These are phyloP conservation scores for Dendrobium catenatum DNA, from an alignment of 106 monocot genomes.

Conservation along the genomic window DNA sequence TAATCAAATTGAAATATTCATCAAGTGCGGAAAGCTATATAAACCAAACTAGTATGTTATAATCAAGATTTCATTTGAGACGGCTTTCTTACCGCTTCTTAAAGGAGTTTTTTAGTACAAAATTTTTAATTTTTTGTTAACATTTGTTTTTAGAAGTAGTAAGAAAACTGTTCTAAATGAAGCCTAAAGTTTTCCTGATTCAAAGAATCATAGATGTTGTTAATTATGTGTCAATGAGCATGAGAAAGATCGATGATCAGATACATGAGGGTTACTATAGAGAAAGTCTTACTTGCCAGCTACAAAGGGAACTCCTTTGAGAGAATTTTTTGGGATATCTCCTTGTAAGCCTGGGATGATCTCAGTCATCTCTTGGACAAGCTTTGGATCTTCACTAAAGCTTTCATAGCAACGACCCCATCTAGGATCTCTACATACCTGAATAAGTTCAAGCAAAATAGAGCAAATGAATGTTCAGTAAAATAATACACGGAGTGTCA, in stretches of 20 bases:
- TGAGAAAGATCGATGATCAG: too few relatives aligned
- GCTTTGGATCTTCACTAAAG: conserved; percentile 45
- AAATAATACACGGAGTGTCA: not conserved
- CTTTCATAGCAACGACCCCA: conserved; percentile 71
- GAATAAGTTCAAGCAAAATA: not conserved
- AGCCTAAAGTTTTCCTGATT: not conserved
- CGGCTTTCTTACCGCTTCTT: too few relatives aligned
- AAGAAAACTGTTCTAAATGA: too few relatives aligned
- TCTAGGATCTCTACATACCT: conserved; percentile 63
- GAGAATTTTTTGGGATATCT: conserved; percentile 27
- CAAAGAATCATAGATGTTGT: not conserved
- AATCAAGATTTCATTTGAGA: too few relatives aligned
- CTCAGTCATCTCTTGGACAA: conserved; percentile 50
- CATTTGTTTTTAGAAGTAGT: too few relatives aligned
- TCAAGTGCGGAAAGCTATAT: not conserved
- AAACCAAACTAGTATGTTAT: too few relatives aligned
- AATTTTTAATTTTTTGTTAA: too few relatives aligned
- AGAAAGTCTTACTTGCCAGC: conserved; percentile 28
- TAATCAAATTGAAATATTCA: not conserved
- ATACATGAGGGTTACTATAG: not conserved
- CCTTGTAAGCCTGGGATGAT: conserved; percentile 56
- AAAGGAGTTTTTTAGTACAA: too few relatives aligned
- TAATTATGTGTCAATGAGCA: too few relatives aligned
- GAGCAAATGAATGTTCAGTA: not conserved
- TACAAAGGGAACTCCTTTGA: conserved; percentile 40